Evolutionary conservation across 2,329 filamentous ascomycete genomes (phyloP).

Genomic region (Scedosporium boydii): DNA sequence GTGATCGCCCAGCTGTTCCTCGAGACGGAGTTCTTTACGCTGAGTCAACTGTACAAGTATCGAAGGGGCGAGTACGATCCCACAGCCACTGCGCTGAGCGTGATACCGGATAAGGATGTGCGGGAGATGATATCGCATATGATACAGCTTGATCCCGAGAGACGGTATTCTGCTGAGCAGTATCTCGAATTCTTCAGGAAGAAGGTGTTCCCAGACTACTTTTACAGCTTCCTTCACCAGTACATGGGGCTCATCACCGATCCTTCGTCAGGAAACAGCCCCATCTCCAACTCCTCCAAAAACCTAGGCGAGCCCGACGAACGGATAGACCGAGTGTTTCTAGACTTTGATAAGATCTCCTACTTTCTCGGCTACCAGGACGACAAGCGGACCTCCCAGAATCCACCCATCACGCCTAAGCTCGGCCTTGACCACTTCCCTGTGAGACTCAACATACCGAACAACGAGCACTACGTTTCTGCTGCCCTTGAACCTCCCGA

Average conservation of each 20-base stretch:
- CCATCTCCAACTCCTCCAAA: slow-evolving; percentile 55
- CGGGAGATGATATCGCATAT: slow-evolving; percentile 88
- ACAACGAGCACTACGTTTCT: slow-evolving; percentile 63
- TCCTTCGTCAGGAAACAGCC: slow-evolving; percentile 67
- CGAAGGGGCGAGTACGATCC: slow-evolving; percentile 89
- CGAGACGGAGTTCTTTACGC: slow-evolving; percentile 92
- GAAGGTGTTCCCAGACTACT: slow-evolving; percentile 92
- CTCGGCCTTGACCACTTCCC: slow-evolving; percentile 61
- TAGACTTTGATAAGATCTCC: slow-evolving; percentile 96
- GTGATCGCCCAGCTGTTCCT: slow-evolving; percentile 95
- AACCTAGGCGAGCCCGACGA: slow-evolving; percentile 86
- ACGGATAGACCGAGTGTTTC: slow-evolving; percentile 83
- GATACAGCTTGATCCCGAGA: slow-evolving; percentile 90
- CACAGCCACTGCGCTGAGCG: slow-evolving; percentile 65
- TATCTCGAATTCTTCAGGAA: slow-evolving; percentile 87
- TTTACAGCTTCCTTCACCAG: slow-evolving; percentile 94
- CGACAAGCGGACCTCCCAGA: slow-evolving; percentile 25
- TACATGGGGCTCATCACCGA: slow-evolving; percentile 97
- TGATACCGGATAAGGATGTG: slow-evolving; percentile 80
- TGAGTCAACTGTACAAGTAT: slow-evolving; percentile 93
- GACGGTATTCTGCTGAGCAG: slow-evolving; percentile 85
- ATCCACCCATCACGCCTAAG: slow-evolving; percentile 25
- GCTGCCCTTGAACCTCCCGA: slow-evolving; percentile 49
- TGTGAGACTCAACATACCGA: slow-evolving; percentile 76
- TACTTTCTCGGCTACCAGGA: slow-evolving; percentile 77